Base-by-base conservation (phyloP, 2,329 filamentous ascomycete genomes). In the Herpotrichia juniperi region DNA sequence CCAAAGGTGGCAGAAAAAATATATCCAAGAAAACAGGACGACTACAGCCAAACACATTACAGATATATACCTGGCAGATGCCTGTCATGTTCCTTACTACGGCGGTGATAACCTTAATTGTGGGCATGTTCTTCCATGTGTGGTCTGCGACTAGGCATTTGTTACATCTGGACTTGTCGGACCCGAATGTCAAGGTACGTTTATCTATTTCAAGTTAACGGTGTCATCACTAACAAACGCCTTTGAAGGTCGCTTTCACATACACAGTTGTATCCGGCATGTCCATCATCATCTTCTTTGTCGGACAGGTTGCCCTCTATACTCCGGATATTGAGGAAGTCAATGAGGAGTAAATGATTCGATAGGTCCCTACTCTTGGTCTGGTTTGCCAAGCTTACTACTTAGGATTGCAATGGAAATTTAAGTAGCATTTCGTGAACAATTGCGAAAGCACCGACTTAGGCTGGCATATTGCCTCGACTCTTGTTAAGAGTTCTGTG, bases 21-120 rank as follows among this genome's bases (percentile, higher is more conserved):
- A 43, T 22, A 45, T 46, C 34, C 5, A 57, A 56, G 19, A 63
- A 63, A 43, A 55, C 59, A 5, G 66, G 68, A 1, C 51, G 57
- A 7, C 46, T 57, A 3, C 50, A 50, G 19, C 69, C 71, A 5
- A 66, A 63, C 30, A 56, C 59, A 28, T 35, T 66, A 2, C 71
- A 73, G 24, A 54, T 74, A 25, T 67, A 68, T 42, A 69, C 68
- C 0, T 76, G 73, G 73, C 73, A 76, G 50, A 66, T 76, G 59
- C 67, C 71, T 1, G 70, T 72, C 1, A 67, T 71, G 58, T 74
- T 74, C 37, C 50, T 76, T 22, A 69, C 71, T 0, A 61, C 60
- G 3, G 64, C 68, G 6, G 69, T 69, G 4, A 43, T 75, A 1
- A 68, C 63, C n/a, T 74, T 76, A 73, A 64, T 76, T 21, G 45